Evolutionary conservation across 1,284 basidiomycete genomes (phyloP).

Genomic region (Ceratobasidium sp.): DNA sequence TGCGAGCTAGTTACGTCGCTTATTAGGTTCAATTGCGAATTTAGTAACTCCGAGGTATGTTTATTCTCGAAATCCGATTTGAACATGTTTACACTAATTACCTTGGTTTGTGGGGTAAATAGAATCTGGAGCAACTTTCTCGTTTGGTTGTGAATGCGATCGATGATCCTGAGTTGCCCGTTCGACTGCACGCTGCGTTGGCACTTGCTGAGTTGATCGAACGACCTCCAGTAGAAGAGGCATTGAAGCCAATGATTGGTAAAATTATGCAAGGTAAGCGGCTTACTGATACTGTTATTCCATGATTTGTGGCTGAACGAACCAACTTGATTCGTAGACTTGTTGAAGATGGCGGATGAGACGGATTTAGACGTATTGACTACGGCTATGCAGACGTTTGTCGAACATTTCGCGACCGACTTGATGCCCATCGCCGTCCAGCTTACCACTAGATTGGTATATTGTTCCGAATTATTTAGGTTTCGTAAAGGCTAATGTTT

Average conservation of each 20-base stretch:
- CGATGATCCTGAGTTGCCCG: constrained; percentile 82
- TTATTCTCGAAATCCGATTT: background rate
- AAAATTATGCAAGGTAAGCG: constrained; percentile 85
- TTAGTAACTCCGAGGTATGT: constrained; percentile 71
- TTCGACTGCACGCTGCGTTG: constrained; percentile 84
- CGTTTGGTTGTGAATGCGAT: constrained; percentile 68
- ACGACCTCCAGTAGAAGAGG: constrained; percentile 65
- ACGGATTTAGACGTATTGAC: constrained; percentile 90
- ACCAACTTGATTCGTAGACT: constrained; percentile 60
- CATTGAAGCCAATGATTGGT: constrained; percentile 81
- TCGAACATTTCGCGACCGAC: constrained; percentile 85
- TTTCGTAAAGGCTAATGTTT: background rate
- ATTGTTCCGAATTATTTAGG: constrained; percentile 49
- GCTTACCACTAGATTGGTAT: constrained; percentile 78
- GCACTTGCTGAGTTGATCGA: constrained; percentile 80
- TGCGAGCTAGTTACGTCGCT: constrained; percentile 81
- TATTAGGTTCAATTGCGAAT: constrained; percentile 72
- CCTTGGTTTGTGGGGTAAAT: background rate
- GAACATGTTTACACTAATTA: background rate
- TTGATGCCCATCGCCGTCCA: constrained; percentile 87
- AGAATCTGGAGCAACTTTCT: constrained; percentile 74
- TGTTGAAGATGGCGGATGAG: constrained; percentile 88
- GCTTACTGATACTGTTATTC: background rate
- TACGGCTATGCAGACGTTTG: constrained; percentile 84
- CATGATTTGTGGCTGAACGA: background rate